phyloP scores from a whole-genome alignment of 1,284 basidiomycete genomes.

The Cutaneotrichosporon cyanovorans region DNA sequence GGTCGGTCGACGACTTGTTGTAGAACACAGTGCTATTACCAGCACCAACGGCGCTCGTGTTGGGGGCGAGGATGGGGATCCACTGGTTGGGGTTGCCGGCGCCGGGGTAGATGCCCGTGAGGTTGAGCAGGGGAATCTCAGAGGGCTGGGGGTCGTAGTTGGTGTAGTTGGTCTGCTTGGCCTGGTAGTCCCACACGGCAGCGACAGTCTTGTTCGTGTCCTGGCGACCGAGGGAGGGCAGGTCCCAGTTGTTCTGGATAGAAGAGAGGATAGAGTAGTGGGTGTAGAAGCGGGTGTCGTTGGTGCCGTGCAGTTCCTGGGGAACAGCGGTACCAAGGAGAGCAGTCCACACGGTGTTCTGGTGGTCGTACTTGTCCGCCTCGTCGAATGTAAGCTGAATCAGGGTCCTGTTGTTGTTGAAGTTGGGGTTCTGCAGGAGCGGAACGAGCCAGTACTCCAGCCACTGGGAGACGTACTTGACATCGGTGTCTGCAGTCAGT shows the following conservation, averaged over 20 bases:
- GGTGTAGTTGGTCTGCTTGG: slow-evolving; percentile 21
- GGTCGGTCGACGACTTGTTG: slow-evolving; percentile 12
- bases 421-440: slow-evolving; percentile 49
- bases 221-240: slow-evolving; percentile 54
- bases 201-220: slow-evolving; percentile 49
- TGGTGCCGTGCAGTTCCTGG: slow-evolving; percentile 44
- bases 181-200: slow-evolving; percentile 36
- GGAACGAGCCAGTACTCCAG: slow-evolving; percentile 54
- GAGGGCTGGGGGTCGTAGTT: slow-evolving; percentile 29
- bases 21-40: slow-evolving; percentile 31
- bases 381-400: slow-evolving; percentile 57
- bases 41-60: slow-evolving; percentile 29
- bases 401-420: slow-evolving; percentile 53
- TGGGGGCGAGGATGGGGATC: slow-evolving; percentile 36
- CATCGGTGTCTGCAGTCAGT: slow-evolving; percentile 58
- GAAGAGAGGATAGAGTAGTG: slow-evolving; percentile 60
- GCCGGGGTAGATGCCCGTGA: slow-evolving; percentile 38
- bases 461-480: slow-evolving; percentile 52
- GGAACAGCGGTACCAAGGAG: slow-evolving; percentile 55
- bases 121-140: slow-evolving; percentile 33
- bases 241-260: slow-evolving; percentile 59
- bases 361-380: slow-evolving; percentile 48
- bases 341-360: slow-evolving; percentile 42
- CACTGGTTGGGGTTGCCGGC: slow-evolving; percentile 22
- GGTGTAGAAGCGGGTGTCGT: slow-evolving; percentile 55